Conservation (phyloP, 108 stramenopile species). For the Conticribra weissflogii region DNA sequence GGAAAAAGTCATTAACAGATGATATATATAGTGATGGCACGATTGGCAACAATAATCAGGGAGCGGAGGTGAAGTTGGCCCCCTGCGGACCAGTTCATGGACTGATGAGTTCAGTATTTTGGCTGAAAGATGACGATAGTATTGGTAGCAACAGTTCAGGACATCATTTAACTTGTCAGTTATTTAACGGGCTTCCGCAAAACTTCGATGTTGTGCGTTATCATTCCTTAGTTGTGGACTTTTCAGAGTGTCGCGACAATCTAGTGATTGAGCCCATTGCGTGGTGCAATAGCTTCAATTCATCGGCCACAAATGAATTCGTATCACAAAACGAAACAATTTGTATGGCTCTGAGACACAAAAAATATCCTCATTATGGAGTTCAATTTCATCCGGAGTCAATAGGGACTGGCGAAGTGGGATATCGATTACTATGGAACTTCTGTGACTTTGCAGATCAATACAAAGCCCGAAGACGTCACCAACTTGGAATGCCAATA, state of each 20-base stretch:
- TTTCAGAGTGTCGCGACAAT: slow-evolving; percentile 13
- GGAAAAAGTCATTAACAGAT: no score
- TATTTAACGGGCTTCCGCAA: slow-evolving; percentile 50
- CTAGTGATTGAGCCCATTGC: slow-evolving; percentile 48
- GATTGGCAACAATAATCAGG: no score
- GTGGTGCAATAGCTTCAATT: slow-evolving; percentile 39
- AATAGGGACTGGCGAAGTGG: slow-evolving; percentile 78
- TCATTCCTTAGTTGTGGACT: slow-evolving; percentile 86
- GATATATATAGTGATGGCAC: no score
- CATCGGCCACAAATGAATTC: slow-evolving; percentile 11
- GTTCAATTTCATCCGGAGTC: slow-evolving; percentile 97
- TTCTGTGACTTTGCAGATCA: slow-evolving; percentile 57
- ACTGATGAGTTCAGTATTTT: slow-evolving; percentile 64
- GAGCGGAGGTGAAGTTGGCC: slow-evolving; percentile 46
- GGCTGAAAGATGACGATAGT: slow-evolving; percentile 5
- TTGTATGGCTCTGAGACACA: slow-evolving; percentile 85
- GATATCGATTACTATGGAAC: slow-evolving; percentile 58
- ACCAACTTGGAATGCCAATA: neutral
- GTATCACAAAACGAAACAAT: slow-evolving; percentile 19
- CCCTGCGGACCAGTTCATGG: slow-evolving; percentile 88
- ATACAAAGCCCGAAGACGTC: slow-evolving; percentile 8
- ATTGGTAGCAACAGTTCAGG: neutral
- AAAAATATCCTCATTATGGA: slow-evolving; percentile 83
- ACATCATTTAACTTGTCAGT: slow-evolving; percentile 8
- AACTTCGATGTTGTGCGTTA: slow-evolving; percentile 88